Conservation (phyloP, 345 rosid genomes). For the Viola odorata region DNA sequence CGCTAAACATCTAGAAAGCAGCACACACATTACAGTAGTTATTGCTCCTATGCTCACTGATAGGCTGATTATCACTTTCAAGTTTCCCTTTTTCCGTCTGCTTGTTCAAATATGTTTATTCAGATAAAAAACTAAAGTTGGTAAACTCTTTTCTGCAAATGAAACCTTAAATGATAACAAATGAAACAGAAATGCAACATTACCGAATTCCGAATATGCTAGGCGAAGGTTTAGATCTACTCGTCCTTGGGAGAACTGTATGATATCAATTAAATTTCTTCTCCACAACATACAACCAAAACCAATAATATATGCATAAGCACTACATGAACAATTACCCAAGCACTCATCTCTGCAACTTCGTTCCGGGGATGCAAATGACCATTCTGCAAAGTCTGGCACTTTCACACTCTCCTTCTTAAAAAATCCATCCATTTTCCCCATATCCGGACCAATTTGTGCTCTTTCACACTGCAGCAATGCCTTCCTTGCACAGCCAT, state of each 20-base stretch:
- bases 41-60: slow-evolving; percentile 7
- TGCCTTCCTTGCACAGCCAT: slow-evolving; percentile 37
- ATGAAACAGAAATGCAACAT: background rate
- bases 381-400: slow-evolving; percentile 29
- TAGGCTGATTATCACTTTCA: background rate
- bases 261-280: slow-evolving; percentile 33
- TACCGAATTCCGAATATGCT: slow-evolving; percentile 39
- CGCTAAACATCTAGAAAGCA: slow-evolving; percentile 7
- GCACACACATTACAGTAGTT: background rate
- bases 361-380: slow-evolving; percentile 8
- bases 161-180: background rate
- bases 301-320: slow-evolving; percentile 38
- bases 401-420: slow-evolving; percentile 31
- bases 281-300: slow-evolving; percentile 49
- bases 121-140: background rate
- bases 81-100: slow-evolving; percentile 10
- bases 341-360: slow-evolving; percentile 34
- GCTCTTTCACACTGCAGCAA: slow-evolving; percentile 22
- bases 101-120: background rate
- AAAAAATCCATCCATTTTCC: slow-evolving; percentile 34
- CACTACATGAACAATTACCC: slow-evolving; percentile 44
- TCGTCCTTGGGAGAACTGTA: slow-evolving; percentile 27
- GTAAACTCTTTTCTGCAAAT: no score
- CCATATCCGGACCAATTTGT: slow-evolving; percentile 13
- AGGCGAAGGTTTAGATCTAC: slow-evolving; percentile 38